Evolutionary conservation across 1,284 basidiomycete species (phyloP).

Genomic region (Microbotryum intermedium): DNA sequence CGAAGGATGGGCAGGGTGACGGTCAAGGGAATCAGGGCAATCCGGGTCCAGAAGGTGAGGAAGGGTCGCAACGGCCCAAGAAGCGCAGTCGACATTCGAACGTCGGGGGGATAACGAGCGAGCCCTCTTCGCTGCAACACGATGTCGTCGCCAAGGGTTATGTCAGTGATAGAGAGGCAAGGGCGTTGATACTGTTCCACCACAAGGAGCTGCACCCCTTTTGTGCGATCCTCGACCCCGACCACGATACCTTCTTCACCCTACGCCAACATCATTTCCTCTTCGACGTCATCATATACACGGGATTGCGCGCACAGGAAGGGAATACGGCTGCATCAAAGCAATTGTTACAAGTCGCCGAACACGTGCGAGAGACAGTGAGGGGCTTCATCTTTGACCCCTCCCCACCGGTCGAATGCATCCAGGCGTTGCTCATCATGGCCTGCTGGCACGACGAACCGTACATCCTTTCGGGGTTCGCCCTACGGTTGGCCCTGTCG

Average conservation of each 20-base stretch:
- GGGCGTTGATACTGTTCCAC: constrained; percentile 15
- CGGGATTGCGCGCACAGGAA: constrained; percentile 6
- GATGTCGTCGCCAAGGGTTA: constrained; percentile 15
- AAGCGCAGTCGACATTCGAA: background rate
- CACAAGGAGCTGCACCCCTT: constrained; percentile 11
- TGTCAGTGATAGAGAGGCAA: constrained; percentile 26
- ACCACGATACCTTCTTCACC: constrained; percentile 10
- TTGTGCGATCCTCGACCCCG: constrained; percentile 14
- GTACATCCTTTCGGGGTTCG: constrained; percentile 15
- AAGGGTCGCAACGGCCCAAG: background rate
- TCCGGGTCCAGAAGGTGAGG: background rate
- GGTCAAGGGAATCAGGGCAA: background rate
- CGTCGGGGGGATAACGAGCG: too few relatives aligned
- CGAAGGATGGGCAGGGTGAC: background rate
- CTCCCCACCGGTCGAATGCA: constrained; percentile 8
- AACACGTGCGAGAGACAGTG: constrained; percentile 11
- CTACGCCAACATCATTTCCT: constrained; percentile 7
- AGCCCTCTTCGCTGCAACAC: background rate
- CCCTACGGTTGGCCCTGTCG: constrained; percentile 9
- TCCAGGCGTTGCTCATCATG: constrained; percentile 13
- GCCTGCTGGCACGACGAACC: constrained; percentile 19
- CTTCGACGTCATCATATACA: constrained; percentile 12
- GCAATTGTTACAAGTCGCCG: constrained; percentile 9
- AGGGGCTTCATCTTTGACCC: constrained; percentile 8
- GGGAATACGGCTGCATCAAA: constrained; percentile 3